Evolutionary conservation across 148 eudicot species (phyloP), one percentile per base, ranked within the genome.

Genomic region (Silene uniflora): DNA sequence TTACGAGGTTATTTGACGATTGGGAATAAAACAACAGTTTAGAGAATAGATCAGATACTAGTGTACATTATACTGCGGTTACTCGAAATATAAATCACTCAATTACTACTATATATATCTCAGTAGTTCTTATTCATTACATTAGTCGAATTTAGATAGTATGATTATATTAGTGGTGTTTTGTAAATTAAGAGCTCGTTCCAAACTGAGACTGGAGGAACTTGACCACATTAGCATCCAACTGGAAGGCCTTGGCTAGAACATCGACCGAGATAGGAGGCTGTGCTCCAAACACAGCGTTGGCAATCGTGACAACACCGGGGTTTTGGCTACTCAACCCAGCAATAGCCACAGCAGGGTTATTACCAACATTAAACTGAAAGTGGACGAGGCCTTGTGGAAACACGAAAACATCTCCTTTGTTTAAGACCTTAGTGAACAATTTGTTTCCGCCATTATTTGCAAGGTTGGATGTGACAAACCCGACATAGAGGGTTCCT

Each of bases 361-460:
- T 10, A 1, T 72, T 32, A 72, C 75, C 75, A 58, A 72, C 47
- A n/a, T 58, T 72, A 42, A 72, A 58, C 7, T 72, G 75, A 12
- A 58, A 59, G 75, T 72, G 75, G 32, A 59, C 5, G 52, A 72
- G 75, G 5, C 75, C 75, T 35, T 72, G 75, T 18, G 75, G 75
- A 19, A 72, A 72, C 52, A 72, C 75, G 52, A 72, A 72, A 29
- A 72, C 75, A n/a, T 72, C 75, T 72, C 75, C 75, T 59, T 72
- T 59, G 64, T 72, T 72, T 18, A 71, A 60, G 7, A 71, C 73
- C 44, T 71, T 71, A 19, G 73, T 4, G 22, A 71, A 71, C 8
- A 71, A 52, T 3, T 71, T 24, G 73, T 71, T 71, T 5, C 65
- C 75, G 2, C 75, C 65, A 19, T 10, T 56, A 19, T 10, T 56